Base-by-base conservation (phyloP, 192 early-diverging fungal genomes). In the Gryganskiella cystojenkinii region DNA sequence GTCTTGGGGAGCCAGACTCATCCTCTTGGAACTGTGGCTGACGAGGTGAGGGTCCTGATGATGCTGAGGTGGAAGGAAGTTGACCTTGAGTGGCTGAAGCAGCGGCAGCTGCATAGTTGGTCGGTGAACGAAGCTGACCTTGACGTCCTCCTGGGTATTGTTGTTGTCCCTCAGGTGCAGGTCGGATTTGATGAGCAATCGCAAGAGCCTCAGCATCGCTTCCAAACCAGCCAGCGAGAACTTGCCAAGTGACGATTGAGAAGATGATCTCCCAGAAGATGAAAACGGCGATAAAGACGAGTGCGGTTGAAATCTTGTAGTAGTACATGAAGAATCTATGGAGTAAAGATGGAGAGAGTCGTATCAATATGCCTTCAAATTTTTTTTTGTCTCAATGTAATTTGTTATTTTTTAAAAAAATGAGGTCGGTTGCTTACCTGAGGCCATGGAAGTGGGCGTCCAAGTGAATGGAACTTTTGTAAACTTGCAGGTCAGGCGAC, bases 391-490 rank as follows among this genome's bases (percentile, higher is more conserved):
- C n/a, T n/a, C n/a, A n/a, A n/a, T n/a, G n/a, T n/a, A n/a, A n/a
- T n/a, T n/a, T n/a, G n/a, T n/a, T n/a, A n/a, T n/a, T n/a, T 5
- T 15, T 40, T 45, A 17, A 17, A 33, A 20, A 35, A 25, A 27
- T 15, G 25, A 51, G 10, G 30, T 19, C 57, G 22, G 13, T 13
- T 8, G 4, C 63, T 51, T 81, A 83, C 87, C 87, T 51, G 19
- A 89, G 79, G 19, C 88, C 88, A 58, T 79, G 71, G 61, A 89
- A 87, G 58, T 86, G 83, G 24, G 88, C 88, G 66, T 81, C 81
- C 33, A 89, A 79, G 24, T 80, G 63, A 44, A 89, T 80, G 24
- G 82, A 54, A 24, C 79, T 84, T 30, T 71, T 79, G 57, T 89
- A 89, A 3, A 84, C 74, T 50, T 87, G 84, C 6, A 87, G 57